Conservation (phyloP, 2,329 filamentous ascomycete species). For the Penicillium verrucosum region DNA sequence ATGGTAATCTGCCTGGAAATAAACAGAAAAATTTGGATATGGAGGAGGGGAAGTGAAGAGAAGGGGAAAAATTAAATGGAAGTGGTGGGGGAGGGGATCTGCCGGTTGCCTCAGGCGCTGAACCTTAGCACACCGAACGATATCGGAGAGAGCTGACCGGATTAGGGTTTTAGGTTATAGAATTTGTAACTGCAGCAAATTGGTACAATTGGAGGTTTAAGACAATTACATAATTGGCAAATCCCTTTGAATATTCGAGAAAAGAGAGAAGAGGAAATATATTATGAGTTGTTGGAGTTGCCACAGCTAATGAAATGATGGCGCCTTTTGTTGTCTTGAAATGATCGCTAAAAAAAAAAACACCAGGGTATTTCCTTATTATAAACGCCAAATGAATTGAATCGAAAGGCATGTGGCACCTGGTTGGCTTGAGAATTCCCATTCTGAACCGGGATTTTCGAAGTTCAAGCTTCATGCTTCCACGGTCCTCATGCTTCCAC, state of each 20-base stretch:
- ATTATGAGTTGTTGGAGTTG: background rate
- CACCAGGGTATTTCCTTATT: constrained; percentile 8
- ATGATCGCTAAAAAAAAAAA: constrained; percentile 4
- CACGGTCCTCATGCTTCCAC: background rate
- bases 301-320: background rate
- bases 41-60: constrained; percentile 6
- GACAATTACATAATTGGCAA: background rate
- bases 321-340: background rate
- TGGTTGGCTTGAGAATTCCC: background rate
- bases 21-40: constrained; percentile 7
- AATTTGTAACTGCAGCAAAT: background rate
- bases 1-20: constrained; percentile 11
- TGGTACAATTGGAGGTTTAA: background rate
- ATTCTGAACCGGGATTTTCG: too few species aligned
- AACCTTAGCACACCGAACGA: constrained; percentile 2
- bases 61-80: constrained; percentile 17
- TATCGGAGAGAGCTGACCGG: constrained; percentile 8
- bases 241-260: background rate
- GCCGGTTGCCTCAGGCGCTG: constrained; percentile 18
- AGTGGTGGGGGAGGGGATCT: constrained; percentile 23
- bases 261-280: background rate
- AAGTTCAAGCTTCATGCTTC: background rate
- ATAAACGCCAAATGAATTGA: constrained; percentile 4
- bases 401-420: background rate
- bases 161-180: constrained; percentile 4